phyloP scores from a whole-genome alignment of 2,329 filamentous ascomycete genomes.

The Stemphylium vesicarium region DNA sequence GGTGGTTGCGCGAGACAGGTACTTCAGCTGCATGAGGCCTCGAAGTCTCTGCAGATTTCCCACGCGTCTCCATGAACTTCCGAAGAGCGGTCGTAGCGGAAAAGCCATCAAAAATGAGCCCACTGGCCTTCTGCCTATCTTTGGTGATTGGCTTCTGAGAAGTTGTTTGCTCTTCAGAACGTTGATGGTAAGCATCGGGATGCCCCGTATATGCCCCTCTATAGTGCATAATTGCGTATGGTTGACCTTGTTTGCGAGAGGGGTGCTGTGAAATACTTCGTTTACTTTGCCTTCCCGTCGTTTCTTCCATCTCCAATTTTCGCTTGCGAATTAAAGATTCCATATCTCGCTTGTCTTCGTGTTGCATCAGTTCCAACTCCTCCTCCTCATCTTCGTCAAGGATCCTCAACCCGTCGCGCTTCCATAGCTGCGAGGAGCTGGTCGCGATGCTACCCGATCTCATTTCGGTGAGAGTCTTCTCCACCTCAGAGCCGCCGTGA shows the following conservation, averaged over 20 bases:
- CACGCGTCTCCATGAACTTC: slow-evolving; percentile 59
- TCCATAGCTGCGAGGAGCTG: slow-evolving; percentile 55
- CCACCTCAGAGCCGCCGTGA: slow-evolving; percentile 49
- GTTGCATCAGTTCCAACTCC: slow-evolving; percentile 26
- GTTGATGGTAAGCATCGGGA: not conserved
- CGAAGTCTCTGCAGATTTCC: slow-evolving; percentile 26
- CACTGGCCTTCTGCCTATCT: slow-evolving; percentile 8
- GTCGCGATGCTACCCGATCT: slow-evolving; percentile 44
- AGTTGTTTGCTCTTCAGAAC: not conserved
- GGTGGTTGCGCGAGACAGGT: not conserved
- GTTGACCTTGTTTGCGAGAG: not conserved
- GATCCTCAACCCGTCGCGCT: slow-evolving; percentile 55
- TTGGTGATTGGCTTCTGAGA: not conserved
- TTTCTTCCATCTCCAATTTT: slow-evolving; percentile 29
- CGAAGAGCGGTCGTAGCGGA: slow-evolving; percentile 54
- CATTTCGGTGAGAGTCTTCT: slow-evolving; percentile 45
- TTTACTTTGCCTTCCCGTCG: slow-evolving; percentile 1
- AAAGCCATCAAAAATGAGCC: slow-evolving; percentile 48
- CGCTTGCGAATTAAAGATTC: slow-evolving; percentile 50
- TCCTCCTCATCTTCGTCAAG: slow-evolving; percentile 52
- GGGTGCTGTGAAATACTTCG: not conserved
- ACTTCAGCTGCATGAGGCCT: not conserved
- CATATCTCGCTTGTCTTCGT: slow-evolving; percentile 40
- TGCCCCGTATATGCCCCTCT: too few relatives aligned
- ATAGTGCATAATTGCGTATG: not conserved